These are phyloP conservation scores for Cerioporus squamosus DNA, from an alignment of 1,284 basidiomycete genomes.

Conservation along the genomic window DNA sequence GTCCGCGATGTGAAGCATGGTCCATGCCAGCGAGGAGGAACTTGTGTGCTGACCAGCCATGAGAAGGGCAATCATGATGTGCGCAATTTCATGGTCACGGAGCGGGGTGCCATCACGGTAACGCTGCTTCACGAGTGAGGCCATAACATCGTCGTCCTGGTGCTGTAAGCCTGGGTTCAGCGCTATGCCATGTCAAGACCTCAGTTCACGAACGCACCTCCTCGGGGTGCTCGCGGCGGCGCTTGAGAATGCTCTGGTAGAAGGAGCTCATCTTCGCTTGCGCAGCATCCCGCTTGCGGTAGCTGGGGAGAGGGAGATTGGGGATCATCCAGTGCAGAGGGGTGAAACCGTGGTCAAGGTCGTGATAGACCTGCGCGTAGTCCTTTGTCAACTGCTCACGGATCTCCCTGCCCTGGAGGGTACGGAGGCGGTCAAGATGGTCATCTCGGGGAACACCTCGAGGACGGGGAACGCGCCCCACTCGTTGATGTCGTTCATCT, in stretches of 20 bases:
- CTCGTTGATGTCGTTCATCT: conserved; percentile 64
- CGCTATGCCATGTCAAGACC: not conserved
- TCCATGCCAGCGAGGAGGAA: conserved; percentile 91
- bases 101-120: conserved; percentile 88
- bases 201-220: conserved; percentile 37
- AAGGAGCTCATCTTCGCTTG: conserved; percentile 96
- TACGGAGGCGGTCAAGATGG: conserved; percentile 94
- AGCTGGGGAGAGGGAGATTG: conserved; percentile 89
- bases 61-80: conserved; percentile 94
- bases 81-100: conserved; percentile 91
- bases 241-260: conserved; percentile 88
- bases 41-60: conserved; percentile 99
- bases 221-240: conserved; percentile 63
- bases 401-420: conserved; percentile 93
- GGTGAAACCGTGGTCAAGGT: conserved; percentile 93
- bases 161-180: conserved; percentile 28
- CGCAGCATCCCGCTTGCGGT: conserved; percentile 86
- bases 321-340: conserved; percentile 96
- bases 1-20: conserved; percentile 89
- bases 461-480: conserved; percentile 80
- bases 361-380: conserved; percentile 88
- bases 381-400: conserved; percentile 79
- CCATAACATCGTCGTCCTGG: conserved; percentile 92
- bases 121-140: conserved; percentile 82
- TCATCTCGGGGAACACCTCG: conserved; percentile 87